Percentiles rank a stretch among this genome's conserved stretches.
Evolutionary conservation across 1,284 basidiomycete genomes (phyloP).

Genomic region (Peniophora sp.): DNA sequence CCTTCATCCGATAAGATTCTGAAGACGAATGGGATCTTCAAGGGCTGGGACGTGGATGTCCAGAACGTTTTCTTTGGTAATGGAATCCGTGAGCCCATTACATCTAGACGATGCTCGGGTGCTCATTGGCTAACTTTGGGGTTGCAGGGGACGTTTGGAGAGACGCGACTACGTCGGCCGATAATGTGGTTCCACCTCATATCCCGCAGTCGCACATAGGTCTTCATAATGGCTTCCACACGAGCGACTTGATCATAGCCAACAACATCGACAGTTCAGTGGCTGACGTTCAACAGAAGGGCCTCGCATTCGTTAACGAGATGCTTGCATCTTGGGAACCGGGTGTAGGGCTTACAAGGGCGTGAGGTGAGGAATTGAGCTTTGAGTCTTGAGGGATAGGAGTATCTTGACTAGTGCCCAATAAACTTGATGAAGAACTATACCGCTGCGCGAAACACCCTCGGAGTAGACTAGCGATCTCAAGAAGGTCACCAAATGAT

Average conservation of each 20-base stretch:
- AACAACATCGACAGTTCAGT: conserved; percentile 45
- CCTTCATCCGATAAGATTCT: conserved; percentile 23
- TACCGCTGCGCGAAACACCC: too few relatives aligned
- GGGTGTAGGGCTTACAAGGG: conserved; percentile 4
- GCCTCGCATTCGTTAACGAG: conserved; percentile 31
- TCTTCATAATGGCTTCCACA: conserved; percentile 57
- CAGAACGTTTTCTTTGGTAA: conserved; percentile 63
- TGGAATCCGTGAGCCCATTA: conserved; percentile 42
- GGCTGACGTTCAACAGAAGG: conserved; percentile 40
- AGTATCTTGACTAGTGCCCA: too few relatives aligned
- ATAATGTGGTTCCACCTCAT: conserved; percentile 36
- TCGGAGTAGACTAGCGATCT: too few relatives aligned
- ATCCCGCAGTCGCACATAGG: conserved; percentile 48
- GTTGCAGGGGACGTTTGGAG: conserved; percentile 63
- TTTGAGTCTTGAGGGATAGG: too few relatives aligned
- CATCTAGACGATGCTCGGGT: not conserved
- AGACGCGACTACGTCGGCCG: conserved; percentile 58
- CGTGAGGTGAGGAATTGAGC: too few relatives aligned
- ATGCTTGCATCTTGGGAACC: conserved; percentile 42
- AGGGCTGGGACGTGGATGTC: conserved; percentile 54
- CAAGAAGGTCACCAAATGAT: too few relatives aligned
- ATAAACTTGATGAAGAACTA: too few relatives aligned
- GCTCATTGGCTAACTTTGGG: not conserved
- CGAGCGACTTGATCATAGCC: conserved; percentile 44
- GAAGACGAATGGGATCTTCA: conserved; percentile 41